Evolutionary conservation across 2,329 filamentous ascomycete species (phyloP).

Genomic region (Stachybotrys chartarum): DNA sequence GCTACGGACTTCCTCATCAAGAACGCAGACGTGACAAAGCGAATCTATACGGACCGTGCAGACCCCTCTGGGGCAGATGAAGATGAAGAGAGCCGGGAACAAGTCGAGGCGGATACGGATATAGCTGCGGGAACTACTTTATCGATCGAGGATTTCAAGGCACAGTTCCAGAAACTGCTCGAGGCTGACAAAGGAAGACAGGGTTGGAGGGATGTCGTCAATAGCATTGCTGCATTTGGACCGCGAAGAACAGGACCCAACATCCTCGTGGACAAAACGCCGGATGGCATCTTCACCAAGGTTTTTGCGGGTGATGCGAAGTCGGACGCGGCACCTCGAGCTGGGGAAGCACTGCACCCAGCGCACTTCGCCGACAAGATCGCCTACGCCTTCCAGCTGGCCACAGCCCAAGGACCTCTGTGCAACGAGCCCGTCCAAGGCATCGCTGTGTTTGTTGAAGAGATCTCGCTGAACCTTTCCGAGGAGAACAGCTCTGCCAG

Average conservation of each 20-base stretch:
- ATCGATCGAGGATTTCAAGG: constrained; percentile 68
- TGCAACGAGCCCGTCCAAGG: constrained; percentile 93
- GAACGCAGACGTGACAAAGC: constrained; percentile 71
- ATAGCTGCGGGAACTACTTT: constrained; percentile 55
- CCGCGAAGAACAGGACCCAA: constrained; percentile 82
- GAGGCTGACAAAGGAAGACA: constrained; percentile 68
- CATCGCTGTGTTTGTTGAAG: constrained; percentile 83
- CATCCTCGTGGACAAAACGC: constrained; percentile 76
- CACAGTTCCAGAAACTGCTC: constrained; percentile 61
- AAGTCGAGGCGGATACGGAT: constrained; percentile 48
- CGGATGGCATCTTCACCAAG: constrained; percentile 62
- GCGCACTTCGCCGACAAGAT: constrained; percentile 84
- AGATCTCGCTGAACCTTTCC: constrained; percentile 55
- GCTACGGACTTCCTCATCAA: constrained; percentile 83
- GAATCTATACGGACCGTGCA: constrained; percentile 65
- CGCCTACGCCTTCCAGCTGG: constrained; percentile 87
- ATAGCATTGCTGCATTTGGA: constrained; percentile 85
- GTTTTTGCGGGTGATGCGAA: constrained; percentile 46
- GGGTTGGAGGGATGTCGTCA: constrained; percentile 65
- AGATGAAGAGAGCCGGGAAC: constrained; percentile 28
- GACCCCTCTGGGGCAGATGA: constrained; percentile 21
- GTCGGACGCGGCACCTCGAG: constrained; percentile 25
- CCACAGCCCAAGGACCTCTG: constrained; percentile 79
- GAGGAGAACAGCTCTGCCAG: constrained; percentile 48
- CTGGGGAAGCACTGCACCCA: constrained; percentile 45